Evolutionary conservation across 2,329 filamentous ascomycete species (phyloP).

Genomic region (Basipetospora chlamydospora): DNA sequence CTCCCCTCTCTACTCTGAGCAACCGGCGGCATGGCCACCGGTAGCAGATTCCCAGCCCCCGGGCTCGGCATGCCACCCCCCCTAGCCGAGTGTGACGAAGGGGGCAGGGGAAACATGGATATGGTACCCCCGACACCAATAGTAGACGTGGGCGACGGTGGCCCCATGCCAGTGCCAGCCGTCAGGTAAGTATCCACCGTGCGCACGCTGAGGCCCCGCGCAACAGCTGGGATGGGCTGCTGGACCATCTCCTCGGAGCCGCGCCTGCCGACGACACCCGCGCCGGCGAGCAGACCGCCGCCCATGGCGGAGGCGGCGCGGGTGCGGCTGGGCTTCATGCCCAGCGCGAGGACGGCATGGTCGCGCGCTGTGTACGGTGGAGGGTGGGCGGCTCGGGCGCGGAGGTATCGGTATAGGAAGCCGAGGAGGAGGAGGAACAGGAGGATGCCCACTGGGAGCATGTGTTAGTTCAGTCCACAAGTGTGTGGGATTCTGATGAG

Average conservation of each 20-base stretch:
- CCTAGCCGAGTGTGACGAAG: neutral
- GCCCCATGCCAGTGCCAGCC: too few species aligned
- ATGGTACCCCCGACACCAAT: neutral
- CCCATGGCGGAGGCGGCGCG: neutral
- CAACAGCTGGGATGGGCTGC: neutral
- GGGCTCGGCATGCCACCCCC: neutral
- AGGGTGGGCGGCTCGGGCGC: neutral
- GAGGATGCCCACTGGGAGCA: neutral
- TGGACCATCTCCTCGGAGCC: neutral
- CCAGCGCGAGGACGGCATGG: neutral
- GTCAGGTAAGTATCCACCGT: neutral
- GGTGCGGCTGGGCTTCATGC: neutral
- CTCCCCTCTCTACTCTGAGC: too few species aligned
- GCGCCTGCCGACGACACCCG: neutral
- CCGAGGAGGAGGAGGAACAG: neutral
- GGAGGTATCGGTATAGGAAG: neutral
- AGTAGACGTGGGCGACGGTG: too few species aligned
- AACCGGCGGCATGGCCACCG: too few species aligned
- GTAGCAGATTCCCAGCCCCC: neutral
- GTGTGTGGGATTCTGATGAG: neutral
- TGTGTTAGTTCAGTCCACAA: neutral
- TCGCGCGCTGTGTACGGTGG: too few species aligned
- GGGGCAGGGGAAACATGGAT: neutral
- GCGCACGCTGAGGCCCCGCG: neutral
- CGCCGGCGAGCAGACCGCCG: neutral